Percentiles rank a stretch among this genome's conserved stretches.
Evolutionary conservation across 2,329 filamentous ascomycete genomes (phyloP).

Genomic region (Aspergillus niger): DNA sequence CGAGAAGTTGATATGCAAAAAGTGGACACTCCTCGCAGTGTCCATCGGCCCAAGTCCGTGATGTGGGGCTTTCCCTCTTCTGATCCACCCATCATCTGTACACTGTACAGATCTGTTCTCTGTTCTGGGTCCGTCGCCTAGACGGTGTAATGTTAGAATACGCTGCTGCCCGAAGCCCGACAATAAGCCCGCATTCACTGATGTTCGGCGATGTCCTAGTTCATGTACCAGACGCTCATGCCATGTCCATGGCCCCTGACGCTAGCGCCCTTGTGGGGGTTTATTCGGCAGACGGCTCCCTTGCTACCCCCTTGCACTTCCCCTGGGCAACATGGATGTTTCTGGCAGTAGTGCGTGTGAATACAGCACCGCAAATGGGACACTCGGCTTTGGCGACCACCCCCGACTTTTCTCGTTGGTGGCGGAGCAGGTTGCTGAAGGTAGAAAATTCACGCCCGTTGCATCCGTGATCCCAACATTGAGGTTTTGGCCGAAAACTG

Average conservation of each 20-base stretch:
- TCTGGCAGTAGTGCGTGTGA: conserved; percentile 82
- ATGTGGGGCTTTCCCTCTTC: background rate
- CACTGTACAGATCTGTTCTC: background rate
- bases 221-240: background rate
- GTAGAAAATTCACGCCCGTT: conserved; percentile 95
- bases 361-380: conserved; percentile 88
- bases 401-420: conserved; percentile 92
- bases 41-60: background rate
- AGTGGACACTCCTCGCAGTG: conserved; percentile 1
- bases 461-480: conserved; percentile 97
- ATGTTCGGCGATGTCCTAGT: background rate
- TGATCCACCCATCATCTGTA: conserved; percentile 1
- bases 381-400: conserved; percentile 86
- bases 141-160: background rate
- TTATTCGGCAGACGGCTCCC: conserved; percentile 33
- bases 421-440: conserved; percentile 89
- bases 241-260: background rate
- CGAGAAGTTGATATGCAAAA: conserved; percentile 1
- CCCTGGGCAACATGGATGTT: conserved; percentile 86
- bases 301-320: conserved; percentile 73
- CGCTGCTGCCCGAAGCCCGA: background rate
- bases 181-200: background rate
- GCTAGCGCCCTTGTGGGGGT: background rate
- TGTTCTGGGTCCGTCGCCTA: background rate
- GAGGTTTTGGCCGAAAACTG: conserved; percentile 82